Conservation (phyloP, 2,329 filamentous ascomycete species). For the Trichoderma gracile region DNA sequence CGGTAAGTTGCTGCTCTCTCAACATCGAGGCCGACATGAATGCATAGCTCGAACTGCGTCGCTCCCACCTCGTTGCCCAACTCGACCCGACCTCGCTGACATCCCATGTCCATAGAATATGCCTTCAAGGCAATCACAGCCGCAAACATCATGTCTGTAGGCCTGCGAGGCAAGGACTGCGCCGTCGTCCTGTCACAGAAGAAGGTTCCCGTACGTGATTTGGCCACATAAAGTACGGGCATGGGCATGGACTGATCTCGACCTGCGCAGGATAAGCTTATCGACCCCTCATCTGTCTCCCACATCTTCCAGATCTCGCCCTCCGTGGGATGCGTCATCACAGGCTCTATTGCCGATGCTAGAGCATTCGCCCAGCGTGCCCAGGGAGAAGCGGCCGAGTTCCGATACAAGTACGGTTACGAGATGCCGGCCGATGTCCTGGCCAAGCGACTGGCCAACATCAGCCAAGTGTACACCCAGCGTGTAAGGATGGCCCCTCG, state of each 20-base stretch:
- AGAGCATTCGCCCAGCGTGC: slow-evolving; percentile 90
- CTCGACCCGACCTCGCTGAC: slow-evolving; percentile 31
- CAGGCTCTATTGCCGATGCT: slow-evolving; percentile 96
- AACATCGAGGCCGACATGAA: slow-evolving; percentile 6
- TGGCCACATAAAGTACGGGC: neutral
- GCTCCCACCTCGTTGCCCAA: neutral
- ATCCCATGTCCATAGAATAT: slow-evolving; percentile 70
- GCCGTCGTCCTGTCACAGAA: slow-evolving; percentile 98
- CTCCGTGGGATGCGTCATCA: slow-evolving; percentile 97
- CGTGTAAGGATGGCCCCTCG: slow-evolving; percentile 57
- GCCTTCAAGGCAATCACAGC: slow-evolving; percentile 99
- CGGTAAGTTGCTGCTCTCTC: slow-evolving; percentile 62
- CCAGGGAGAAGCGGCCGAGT: slow-evolving; percentile 93
- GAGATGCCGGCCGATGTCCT: slow-evolving; percentile 99
- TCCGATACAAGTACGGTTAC: slow-evolving; percentile 98
- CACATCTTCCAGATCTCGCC: slow-evolving; percentile 97
- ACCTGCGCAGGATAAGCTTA: slow-evolving; percentile 83
- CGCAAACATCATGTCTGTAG: slow-evolving; percentile 97
- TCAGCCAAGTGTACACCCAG: slow-evolving; percentile 99
- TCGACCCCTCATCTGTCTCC: slow-evolving; percentile 94
- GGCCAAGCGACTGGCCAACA: slow-evolving; percentile 96
- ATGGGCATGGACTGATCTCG: slow-evolving; percentile 29
- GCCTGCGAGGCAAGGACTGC: slow-evolving; percentile 93
- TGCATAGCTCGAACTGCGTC: slow-evolving; percentile 1
- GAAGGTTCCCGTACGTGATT: slow-evolving; percentile 86